Conservation (phyloP, 1,284 basidiomycete species). For the Rhodotorula sp. region DNA sequence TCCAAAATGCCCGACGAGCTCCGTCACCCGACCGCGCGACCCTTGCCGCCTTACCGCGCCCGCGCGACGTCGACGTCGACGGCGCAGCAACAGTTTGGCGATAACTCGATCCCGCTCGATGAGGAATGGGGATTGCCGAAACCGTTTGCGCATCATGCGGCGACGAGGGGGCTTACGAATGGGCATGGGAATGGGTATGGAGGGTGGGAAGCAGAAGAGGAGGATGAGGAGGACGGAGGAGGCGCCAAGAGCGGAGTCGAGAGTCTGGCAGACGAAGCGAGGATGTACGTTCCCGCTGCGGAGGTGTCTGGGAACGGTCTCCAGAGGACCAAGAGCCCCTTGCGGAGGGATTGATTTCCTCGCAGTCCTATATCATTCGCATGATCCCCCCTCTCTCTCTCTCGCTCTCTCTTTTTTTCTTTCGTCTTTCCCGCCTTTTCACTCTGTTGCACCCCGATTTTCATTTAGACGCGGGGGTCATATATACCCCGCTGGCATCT, state of each 20-base stretch:
- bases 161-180: conserved; percentile 1
- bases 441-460: no score
- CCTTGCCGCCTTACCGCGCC: conserved; percentile 22
- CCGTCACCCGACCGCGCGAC: conserved; percentile 25
- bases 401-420: no score
- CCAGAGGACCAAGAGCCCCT: no score
- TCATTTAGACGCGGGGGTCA: no score
- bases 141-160: conserved; percentile 21
- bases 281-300: neutral
- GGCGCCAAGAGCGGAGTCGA: conserved; percentile 1
- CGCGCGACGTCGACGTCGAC: neutral
- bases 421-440: no score
- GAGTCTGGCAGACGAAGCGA: conserved; percentile 2
- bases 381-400: no score
- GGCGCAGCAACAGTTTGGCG: neutral
- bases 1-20: conserved; percentile 37
- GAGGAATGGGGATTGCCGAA: conserved; percentile 28
- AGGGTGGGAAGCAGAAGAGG: conserved; percentile 36
- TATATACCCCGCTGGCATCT: no score
- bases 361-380: no score
- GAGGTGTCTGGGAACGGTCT: conserved; percentile 7
- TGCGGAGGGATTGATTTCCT: no score
- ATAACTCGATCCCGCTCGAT: conserved; percentile 28
- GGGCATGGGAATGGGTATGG: conserved; percentile 35
- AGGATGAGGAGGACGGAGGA: neutral